Percentiles rank a stretch among this genome's conserved stretches.
Evolutionary conservation across 257 asterid species (phyloP).

Genomic region (Buddleja alternifolia): DNA sequence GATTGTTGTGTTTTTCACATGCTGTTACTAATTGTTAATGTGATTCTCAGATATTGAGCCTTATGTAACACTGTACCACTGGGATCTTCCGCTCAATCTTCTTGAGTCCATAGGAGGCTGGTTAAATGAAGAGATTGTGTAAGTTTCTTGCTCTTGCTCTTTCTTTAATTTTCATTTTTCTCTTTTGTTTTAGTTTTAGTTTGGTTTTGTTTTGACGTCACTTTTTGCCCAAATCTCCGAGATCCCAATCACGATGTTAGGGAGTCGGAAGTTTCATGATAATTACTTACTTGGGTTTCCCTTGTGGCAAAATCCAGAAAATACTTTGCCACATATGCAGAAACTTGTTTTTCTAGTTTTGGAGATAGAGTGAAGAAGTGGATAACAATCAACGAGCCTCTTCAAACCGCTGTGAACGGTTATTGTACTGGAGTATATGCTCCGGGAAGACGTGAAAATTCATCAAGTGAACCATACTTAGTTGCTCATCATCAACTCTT

Average conservation of each 20-base stretch:
- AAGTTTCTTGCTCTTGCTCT: constrained; percentile 22
- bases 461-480: constrained; percentile 46
- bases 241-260: background rate
- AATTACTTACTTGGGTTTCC: constrained; percentile 28
- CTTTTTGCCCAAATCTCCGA: no score
- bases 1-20: background rate
- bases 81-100: constrained; percentile 66
- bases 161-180: no score
- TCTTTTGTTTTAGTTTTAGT: background rate
- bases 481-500: constrained; percentile 55
- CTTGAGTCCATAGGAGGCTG: constrained; percentile 54
- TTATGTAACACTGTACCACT: constrained; percentile 52
- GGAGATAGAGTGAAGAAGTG: constrained; percentile 66
- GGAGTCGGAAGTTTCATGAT: background rate
- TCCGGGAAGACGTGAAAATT: constrained; percentile 50
- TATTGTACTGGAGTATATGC: constrained; percentile 51
- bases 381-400: constrained; percentile 66
- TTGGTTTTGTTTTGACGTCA: no score
- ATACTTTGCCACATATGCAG: constrained; percentile 59
- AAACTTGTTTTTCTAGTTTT: constrained; percentile 53
- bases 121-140: constrained; percentile 48
- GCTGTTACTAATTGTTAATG: constrained; percentile 22
- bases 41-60: constrained; percentile 54
- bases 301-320: constrained; percentile 47
- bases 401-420: constrained; percentile 59